Evolutionary conservation across 345 rosid genomes (phyloP), one percentile per base, ranked within the genome.

Genomic region (Linum lewisii): DNA sequence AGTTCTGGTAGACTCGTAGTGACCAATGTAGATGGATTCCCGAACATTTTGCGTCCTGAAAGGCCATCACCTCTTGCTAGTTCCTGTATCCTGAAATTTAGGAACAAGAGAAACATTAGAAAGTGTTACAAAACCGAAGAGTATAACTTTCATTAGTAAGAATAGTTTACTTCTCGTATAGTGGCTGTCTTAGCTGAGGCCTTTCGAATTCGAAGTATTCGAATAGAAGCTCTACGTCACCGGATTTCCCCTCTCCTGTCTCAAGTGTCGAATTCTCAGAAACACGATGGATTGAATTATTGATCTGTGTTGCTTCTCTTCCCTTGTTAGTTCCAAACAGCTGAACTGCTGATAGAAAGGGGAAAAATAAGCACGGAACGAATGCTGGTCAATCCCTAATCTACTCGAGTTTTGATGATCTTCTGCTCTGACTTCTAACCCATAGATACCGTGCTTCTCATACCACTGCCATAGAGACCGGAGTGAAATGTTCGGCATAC

Each of bases 381-480:
- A 62, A 65, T 73, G 73, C 38, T 57, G 70, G 67, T 82, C 82
- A 44, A 71, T 63, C 23, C 87, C 82, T 38, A 69, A 32, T 51
- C 79, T 66, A 65, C 65, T 79, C 29, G 76, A 49, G 58, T 73
- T 74, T 50, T 49, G 63, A 66, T 52, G 63, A 59, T 82, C 84
- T 62, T 77, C 80, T 18, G 72, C 80, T 64, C 61, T 77, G 45
- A 82, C 57, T 79, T 82, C 84, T 71, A 82, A 68, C 44, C 87
- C 87, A 21, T 70, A 79, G 56, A 75, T 75, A 21, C 82, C 80
- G 67, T 77, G 82, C 66, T 75, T 66, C 67, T 75, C 75, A 47
- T 82, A 82, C 87, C 87, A 79, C 59, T 77, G 62, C 87, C 87
- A 79, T 36, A 82, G 63, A 57, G 69, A 69, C 63, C 64, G 74